Conservation (phyloP, 2,329 filamentous ascomycete genomes). For the Aspergillus awamori region DNA sequence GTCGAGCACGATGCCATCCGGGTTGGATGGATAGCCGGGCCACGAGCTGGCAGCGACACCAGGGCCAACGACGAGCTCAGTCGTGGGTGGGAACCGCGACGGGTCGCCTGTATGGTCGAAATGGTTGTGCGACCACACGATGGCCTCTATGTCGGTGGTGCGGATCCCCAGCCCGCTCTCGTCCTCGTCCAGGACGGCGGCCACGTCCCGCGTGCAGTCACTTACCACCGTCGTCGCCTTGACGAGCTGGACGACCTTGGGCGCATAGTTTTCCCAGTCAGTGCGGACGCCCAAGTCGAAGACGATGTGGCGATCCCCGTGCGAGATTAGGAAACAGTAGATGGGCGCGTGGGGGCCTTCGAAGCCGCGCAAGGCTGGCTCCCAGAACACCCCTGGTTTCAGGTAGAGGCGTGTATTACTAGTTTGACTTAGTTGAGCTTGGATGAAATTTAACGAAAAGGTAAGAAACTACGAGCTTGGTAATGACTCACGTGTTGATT, state of each 20-base stretch:
- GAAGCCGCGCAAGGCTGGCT: neutral
- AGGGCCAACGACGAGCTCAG: constrained; percentile 29
- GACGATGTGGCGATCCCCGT: constrained; percentile 12
- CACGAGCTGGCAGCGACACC: constrained; percentile 23
- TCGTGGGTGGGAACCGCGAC: constrained; percentile 26
- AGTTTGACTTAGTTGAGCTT: too few relatives aligned
- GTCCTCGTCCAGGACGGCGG: constrained; percentile 28
- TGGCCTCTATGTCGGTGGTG: constrained; percentile 22
- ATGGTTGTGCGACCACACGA: constrained; percentile 36
- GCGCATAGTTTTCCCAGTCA: constrained; percentile 32
- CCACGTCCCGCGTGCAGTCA: constrained; percentile 17
- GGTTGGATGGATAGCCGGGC: constrained; percentile 26
- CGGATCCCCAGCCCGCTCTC: constrained; percentile 15
- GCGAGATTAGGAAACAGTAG: neutral
- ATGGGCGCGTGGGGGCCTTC: neutral
- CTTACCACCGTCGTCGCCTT: constrained; percentile 7
- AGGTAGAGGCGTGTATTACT: neutral
- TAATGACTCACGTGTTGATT: too few relatives aligned
- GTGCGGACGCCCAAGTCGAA: constrained; percentile 40
- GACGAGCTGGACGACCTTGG: constrained; percentile 22
- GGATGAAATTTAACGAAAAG: too few relatives aligned
- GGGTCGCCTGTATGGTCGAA: constrained; percentile 35
- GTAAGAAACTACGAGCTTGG: too few relatives aligned
- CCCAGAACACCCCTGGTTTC: neutral
- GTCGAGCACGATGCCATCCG: constrained; percentile 15